Evolutionary conservation across 1,284 basidiomycete genomes (phyloP).

Genomic region (Sporisorium iseilematis-ciliati): DNA sequence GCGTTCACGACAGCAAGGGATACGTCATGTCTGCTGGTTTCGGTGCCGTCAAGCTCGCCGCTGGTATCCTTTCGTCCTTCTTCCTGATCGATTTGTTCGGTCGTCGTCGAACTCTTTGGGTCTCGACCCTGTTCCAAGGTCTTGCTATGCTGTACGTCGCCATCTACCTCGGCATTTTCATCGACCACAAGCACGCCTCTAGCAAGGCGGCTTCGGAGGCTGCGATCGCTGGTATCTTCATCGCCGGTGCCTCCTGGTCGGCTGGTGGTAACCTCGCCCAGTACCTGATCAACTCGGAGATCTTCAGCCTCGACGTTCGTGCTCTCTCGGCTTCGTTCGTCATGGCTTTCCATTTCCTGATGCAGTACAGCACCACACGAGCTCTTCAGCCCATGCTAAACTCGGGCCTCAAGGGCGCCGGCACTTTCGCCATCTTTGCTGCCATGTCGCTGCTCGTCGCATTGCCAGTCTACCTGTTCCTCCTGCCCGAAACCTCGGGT

Average conservation of each 20-base stretch:
- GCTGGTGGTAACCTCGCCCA: slow-evolving; percentile 52
- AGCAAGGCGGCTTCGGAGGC: slow-evolving; percentile 42
- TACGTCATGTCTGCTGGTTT: slow-evolving; percentile 52
- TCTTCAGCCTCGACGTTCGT: slow-evolving; percentile 48
- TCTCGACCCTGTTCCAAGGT: slow-evolving; percentile 39
- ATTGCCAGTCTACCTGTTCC: slow-evolving; percentile 46
- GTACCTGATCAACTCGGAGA: slow-evolving; percentile 52
- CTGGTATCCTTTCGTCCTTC: slow-evolving; percentile 49
- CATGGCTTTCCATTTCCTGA: slow-evolving; percentile 48
- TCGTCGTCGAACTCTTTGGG: slow-evolving; percentile 47
- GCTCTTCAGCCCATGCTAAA: slow-evolving; percentile 51
- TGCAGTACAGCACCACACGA: slow-evolving; percentile 48
- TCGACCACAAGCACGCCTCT: slow-evolving; percentile 34
- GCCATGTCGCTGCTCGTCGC: slow-evolving; percentile 35
- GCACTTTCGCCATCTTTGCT: slow-evolving; percentile 46
- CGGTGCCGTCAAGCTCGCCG: slow-evolving; percentile 46
- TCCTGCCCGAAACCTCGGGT: slow-evolving; percentile 51
- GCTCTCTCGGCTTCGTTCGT: slow-evolving; percentile 47
- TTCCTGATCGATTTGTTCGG: slow-evolving; percentile 53
- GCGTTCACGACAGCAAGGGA: slow-evolving; percentile 38
- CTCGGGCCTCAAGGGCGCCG: slow-evolving; percentile 43
- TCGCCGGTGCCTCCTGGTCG: slow-evolving; percentile 46
- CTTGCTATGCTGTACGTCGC: slow-evolving; percentile 48
- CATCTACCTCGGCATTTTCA: slow-evolving; percentile 47
- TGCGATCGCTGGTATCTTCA: slow-evolving; percentile 43